These are phyloP conservation scores for Floccularia luteovirens DNA, from an alignment of 768 basidiomycete species.

Conservation along the genomic window DNA sequence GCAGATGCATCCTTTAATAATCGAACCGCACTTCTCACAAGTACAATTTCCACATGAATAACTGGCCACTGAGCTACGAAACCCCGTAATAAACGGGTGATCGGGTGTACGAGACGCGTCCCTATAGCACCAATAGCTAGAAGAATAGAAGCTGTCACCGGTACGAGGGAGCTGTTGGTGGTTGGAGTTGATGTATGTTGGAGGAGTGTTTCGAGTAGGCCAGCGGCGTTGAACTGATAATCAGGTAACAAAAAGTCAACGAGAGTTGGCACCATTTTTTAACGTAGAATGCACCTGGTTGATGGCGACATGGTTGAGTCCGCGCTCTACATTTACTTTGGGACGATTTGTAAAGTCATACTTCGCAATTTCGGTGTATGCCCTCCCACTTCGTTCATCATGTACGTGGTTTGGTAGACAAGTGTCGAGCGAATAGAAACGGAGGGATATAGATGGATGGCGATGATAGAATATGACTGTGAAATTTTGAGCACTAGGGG, in stretches of 20 bases:
- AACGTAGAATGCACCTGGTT: slow-evolving; percentile 25
- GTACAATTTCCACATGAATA: too few species aligned
- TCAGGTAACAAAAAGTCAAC: not conserved
- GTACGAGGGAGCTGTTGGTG: slow-evolving; percentile 12
- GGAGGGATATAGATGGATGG: slow-evolving; percentile 44
- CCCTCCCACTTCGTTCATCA: slow-evolving; percentile 7
- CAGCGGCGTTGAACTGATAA: slow-evolving; percentile 39
- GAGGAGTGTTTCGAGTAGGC: slow-evolving; percentile 18
- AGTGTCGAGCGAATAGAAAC: slow-evolving; percentile 54
- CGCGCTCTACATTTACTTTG: slow-evolving; percentile 10
- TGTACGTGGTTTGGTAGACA: slow-evolving; percentile 12
- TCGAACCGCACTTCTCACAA: slow-evolving; percentile 10
- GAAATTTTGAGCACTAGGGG: slow-evolving; percentile 6
- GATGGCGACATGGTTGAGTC: slow-evolving; percentile 27
- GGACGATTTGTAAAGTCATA: slow-evolving; percentile 29
- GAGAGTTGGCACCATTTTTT: not conserved
- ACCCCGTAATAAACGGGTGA: too few species aligned
- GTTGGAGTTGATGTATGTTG: slow-evolving; percentile 7
- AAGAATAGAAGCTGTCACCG: slow-evolving; percentile 17
- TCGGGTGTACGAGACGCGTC: too few species aligned
- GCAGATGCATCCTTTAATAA: slow-evolving; percentile 36
- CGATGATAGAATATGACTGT: slow-evolving; percentile 43
- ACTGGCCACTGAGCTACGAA: too few species aligned
- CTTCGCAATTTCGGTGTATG: slow-evolving; percentile 19
- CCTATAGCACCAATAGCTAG: slow-evolving; percentile 11